A percentile compares a stretch with the other conserved stretches of the same genome.
Conservation (phyloP, 1,139 yeast genomes). For the Geotrichum carabidarum region DNA sequence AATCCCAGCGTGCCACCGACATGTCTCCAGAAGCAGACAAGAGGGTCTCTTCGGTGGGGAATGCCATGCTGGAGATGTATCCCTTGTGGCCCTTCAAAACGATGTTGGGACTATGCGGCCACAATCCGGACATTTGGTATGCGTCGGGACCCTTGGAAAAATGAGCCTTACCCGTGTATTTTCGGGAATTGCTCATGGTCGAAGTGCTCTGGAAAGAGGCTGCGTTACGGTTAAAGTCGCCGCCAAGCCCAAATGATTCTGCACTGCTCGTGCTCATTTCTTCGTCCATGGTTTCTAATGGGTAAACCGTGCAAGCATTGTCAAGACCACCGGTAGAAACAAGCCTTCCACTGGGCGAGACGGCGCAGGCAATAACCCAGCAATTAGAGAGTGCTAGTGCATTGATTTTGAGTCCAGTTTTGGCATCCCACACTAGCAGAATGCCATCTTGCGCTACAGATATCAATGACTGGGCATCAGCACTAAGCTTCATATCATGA, state of each 20-base stretch:
- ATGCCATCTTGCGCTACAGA: constrained; percentile 87
- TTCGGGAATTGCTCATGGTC: neutral
- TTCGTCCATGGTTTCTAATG: constrained; percentile 31
- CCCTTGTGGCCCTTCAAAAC: constrained; percentile 77
- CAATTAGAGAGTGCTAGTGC: constrained; percentile 56
- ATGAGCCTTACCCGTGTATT: neutral
- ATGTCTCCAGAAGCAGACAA: constrained; percentile 80
- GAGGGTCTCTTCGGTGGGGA: constrained; percentile 51
- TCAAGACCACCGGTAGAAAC: constrained; percentile 83
- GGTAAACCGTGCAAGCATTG: constrained; percentile 69
- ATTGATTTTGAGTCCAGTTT: constrained; percentile 64
- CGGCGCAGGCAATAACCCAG: constrained; percentile 75
- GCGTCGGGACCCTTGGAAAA: constrained; percentile 23
- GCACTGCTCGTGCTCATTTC: constrained; percentile 2
- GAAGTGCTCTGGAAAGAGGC: constrained; percentile 18
- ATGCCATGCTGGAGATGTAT: constrained; percentile 71
- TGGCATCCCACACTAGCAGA: constrained; percentile 77
- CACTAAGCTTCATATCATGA: constrained; percentile 62
- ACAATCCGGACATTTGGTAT: constrained; percentile 22
- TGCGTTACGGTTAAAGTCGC: constrained; percentile 12
- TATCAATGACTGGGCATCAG: constrained; percentile 53
- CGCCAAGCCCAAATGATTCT: neutral
- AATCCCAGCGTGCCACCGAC: constrained; percentile 79
- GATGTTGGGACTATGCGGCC: constrained; percentile 41
- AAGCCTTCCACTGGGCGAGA: constrained; percentile 58